phyloP scores from a whole-genome alignment of 495 filamentous ascomycete species.

The Penicillium herquei region DNA sequence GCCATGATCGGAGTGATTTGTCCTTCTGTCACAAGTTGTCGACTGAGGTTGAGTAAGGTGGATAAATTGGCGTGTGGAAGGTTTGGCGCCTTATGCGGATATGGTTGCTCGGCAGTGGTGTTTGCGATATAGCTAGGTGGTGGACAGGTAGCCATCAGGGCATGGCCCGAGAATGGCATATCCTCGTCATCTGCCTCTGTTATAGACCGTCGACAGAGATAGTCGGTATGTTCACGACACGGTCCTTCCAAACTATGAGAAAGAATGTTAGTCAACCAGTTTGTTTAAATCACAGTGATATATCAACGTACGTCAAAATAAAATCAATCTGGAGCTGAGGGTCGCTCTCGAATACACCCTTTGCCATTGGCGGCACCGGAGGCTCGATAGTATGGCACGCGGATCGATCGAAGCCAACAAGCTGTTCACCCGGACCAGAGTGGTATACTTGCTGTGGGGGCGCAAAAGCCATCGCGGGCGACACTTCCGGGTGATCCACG shows the following conservation, averaged over 20 bases:
- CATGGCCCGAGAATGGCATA: slow-evolving; percentile 69
- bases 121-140: slow-evolving; percentile 53
- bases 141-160: slow-evolving; percentile 86
- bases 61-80: slow-evolving; percentile 70
- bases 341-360: slow-evolving; percentile 68
- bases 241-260: slow-evolving; percentile 79
- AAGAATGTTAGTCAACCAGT: slow-evolving; percentile 14
- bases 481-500: slow-evolving; percentile 35
- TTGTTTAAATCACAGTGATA: neutral
- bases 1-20: slow-evolving; percentile 98
- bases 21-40: slow-evolving; percentile 78
- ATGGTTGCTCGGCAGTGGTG: slow-evolving; percentile 39
- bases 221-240: slow-evolving; percentile 92
- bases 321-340: slow-evolving; percentile 89
- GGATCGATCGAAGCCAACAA: slow-evolving; percentile 30
- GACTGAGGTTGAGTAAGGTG: slow-evolving; percentile 80
- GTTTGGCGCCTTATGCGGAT: slow-evolving; percentile 44
- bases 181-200: slow-evolving; percentile 51
- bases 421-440: slow-evolving; percentile 27
- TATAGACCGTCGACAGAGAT: slow-evolving; percentile 46
- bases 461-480: slow-evolving; percentile 30
- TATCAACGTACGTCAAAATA: slow-evolving; percentile 82
- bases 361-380: slow-evolving; percentile 38
- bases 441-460: slow-evolving; percentile 34
- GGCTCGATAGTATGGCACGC: slow-evolving; percentile 22